Evolutionary conservation across 2,329 filamentous ascomycete species (phyloP).

Genomic region (Rhexocercosporidium sp.): DNA sequence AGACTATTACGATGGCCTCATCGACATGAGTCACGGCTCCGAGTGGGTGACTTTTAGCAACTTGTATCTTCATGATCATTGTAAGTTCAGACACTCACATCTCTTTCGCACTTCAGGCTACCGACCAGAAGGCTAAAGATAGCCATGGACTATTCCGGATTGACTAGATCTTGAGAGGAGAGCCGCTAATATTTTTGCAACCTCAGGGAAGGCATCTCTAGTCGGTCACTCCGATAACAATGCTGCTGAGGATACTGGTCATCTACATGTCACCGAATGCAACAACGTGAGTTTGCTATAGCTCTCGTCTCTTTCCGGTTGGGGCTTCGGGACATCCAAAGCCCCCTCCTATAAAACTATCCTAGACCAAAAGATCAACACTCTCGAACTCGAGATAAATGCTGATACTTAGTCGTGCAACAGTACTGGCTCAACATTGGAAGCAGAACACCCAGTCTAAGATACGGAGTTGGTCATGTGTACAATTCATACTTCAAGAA

Average conservation of each 20-base stretch:
- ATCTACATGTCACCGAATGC: constrained; percentile 37
- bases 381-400: neutral
- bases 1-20: constrained; percentile 49
- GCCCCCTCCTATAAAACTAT: too few relatives aligned
- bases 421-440: constrained; percentile 27
- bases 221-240: constrained; percentile 40
- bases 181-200: neutral
- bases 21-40: constrained; percentile 51
- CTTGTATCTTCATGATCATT: constrained; percentile 51
- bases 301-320: too few relatives aligned
- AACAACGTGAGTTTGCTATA: constrained; percentile 29
- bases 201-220: constrained; percentile 33
- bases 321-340: too few relatives aligned
- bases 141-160: too few relatives aligned
- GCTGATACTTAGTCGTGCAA: neutral
- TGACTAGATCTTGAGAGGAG: too few relatives aligned
- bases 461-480: constrained; percentile 69
- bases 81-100: neutral
- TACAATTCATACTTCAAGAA: constrained; percentile 59
- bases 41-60: constrained; percentile 51
- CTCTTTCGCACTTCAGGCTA: neutral
- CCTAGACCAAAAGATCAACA: neutral
- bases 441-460: constrained; percentile 56
- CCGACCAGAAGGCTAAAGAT: too few relatives aligned
- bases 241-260: constrained; percentile 36